Conservation (phyloP, 257 asterid genomes). For the Solanum commersonii region DNA sequence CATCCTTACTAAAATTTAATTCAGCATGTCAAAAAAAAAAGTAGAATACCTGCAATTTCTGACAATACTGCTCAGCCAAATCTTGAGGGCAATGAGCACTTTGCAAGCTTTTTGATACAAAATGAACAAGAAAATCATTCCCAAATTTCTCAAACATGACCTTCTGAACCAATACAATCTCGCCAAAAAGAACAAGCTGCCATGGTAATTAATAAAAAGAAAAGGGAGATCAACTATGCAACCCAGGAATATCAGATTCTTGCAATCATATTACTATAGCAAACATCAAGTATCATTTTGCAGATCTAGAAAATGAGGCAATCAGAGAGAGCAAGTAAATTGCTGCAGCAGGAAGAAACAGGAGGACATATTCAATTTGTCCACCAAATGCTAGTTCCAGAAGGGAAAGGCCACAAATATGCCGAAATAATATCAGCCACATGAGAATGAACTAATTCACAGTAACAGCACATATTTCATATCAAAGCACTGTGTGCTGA, state of each 20-base stretch:
- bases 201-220: constrained; percentile 5
- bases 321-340: neutral
- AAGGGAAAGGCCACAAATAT: neutral
- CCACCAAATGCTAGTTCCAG: neutral
- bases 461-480: neutral
- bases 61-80: constrained; percentile 80
- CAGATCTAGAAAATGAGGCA: neutral
- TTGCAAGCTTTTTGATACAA: constrained; percentile 67
- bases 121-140: constrained; percentile 57
- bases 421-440: neutral
- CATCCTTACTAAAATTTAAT: neutral
- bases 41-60: constrained; percentile 67
- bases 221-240: neutral
- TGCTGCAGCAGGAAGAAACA: neutral
- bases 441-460: neutral
- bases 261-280: neutral
- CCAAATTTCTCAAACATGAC: constrained; percentile 90
- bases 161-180: constrained; percentile 79
- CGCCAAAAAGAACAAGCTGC: constrained; percentile 69
- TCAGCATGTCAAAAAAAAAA: neutral
- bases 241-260: neutral
- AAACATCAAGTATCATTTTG: neutral
- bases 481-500: neutral
- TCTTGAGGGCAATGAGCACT: constrained; percentile 67
- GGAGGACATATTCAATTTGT: neutral